These are phyloP conservation scores for Herpetomonas muscarum DNA, from an alignment of 208 protist genomes.

Conservation along the genomic window DNA sequence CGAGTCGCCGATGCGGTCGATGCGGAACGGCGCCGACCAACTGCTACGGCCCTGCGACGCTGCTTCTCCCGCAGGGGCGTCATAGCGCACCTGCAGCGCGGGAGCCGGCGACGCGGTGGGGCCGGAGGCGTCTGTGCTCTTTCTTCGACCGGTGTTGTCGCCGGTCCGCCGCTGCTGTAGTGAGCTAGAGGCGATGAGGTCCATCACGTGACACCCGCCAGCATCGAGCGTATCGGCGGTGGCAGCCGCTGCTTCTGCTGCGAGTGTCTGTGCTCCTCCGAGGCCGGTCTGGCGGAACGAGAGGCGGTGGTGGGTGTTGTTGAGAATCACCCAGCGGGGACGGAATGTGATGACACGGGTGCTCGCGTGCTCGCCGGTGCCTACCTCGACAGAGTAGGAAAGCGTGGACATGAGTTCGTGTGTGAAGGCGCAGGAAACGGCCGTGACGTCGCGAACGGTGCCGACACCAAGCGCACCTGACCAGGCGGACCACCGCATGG, in stretches of 20 bases:
- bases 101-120: background rate
- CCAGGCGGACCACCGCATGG: constrained; percentile 44
- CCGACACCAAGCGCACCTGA: constrained; percentile 21
- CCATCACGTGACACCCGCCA: background rate
- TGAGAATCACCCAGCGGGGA: constrained; percentile 70
- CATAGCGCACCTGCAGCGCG: background rate
- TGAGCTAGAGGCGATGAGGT: background rate
- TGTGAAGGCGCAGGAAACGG: constrained; percentile 16
- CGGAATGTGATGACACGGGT: constrained; percentile 54
- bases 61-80: background rate
- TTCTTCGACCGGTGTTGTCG: no score
- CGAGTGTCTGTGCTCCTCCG: background rate
- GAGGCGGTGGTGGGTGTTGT: constrained; percentile 38
- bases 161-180: background rate
- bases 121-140: background rate
- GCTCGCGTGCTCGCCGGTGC: constrained; percentile 28
- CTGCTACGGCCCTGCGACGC: background rate
- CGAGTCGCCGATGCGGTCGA: constrained; percentile 39
- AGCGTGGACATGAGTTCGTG: constrained; percentile 26
- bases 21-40: constrained; percentile 43
- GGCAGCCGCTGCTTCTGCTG: background rate
- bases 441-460: constrained; percentile 16
- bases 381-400: constrained; percentile 58
- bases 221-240: background rate
- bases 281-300: constrained; percentile 8